Base-by-base conservation (phyloP, 2,329 filamentous ascomycete species). In the Beauveria sp. region DNA sequence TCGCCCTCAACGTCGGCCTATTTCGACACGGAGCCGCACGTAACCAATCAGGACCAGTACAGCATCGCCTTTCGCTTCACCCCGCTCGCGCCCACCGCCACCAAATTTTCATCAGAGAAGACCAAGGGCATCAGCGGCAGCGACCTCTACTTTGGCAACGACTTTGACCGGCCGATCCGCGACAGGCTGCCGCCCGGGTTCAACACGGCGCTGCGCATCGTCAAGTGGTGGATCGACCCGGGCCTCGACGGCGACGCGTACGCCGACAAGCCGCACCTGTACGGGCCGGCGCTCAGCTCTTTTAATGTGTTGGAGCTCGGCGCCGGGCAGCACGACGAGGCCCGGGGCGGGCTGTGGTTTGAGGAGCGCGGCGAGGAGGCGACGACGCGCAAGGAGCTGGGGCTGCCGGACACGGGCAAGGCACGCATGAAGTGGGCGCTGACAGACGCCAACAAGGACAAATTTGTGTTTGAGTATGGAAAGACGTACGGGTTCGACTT, bases 161-260 rank as follows among this genome's bases (percentile, higher is more conserved):
- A 97, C 78, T 97, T 98, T 71, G 93, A 96, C 70, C 85, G 89
- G 56, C 91, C 95, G 0, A 95, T 99, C 67, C 85, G 91, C 34
- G 89, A 96, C 71, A 84, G 87, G 18, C 79, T 99, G 2, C 93
- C 95, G 0, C 90, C 91, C 0, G 92, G 93, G 0, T 96, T 96
- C 74, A 86, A 85, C 70, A 88, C 90, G 10, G 93, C 92, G 0
- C 86, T 97, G 74, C 87, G 86, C 58, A 87, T 96, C 49, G 90
- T 96, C 30, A 90, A 90, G 67, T 96, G 90, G 89, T 90, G 87
- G 78, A 88, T 98, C 54, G 93, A 99, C 70, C 93, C 93, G 0
- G 0, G 92, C 0, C 77, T 99, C 0, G 91, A 97, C 9, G 93
- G 92, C 10, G 93, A 99, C 72, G 87, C 90, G 0, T 93, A 96